Conservation (phyloP, 495 filamentous ascomycete species). For the Penicillium tannophilum region DNA sequence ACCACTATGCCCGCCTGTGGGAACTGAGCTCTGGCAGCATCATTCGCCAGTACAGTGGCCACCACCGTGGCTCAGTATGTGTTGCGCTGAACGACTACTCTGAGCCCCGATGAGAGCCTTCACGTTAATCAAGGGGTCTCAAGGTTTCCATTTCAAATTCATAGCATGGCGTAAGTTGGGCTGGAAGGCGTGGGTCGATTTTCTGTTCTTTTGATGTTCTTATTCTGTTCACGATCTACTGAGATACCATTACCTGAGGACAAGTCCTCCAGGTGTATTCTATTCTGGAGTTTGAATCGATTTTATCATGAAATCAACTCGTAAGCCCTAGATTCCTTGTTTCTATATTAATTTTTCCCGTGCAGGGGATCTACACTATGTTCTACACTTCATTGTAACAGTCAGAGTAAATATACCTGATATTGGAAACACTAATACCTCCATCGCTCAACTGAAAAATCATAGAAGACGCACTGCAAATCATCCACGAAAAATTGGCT, state of each 20-base stretch:
- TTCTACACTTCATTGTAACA: background rate
- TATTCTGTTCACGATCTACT: background rate
- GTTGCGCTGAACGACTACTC: conserved; percentile 97
- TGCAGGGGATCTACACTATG: too few relatives aligned
- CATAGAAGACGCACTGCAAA: conserved; percentile 7
- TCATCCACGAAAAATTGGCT: background rate
- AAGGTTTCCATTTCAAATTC: conserved; percentile 4
- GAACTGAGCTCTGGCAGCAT: conserved; percentile 82
- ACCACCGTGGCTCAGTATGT: conserved; percentile 93
- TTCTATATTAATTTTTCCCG: too few relatives aligned
- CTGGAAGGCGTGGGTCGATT: background rate
- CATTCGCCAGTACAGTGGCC: conserved; percentile 97
- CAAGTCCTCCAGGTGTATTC: background rate
- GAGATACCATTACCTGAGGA: background rate
- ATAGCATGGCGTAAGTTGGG: conserved; percentile 23
- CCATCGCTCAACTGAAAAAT: conserved; percentile 11
- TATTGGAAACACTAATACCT: background rate
- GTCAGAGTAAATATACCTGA: background rate
- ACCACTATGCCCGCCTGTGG: conserved; percentile 97
- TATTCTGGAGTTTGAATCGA: background rate
- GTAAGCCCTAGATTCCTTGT: background rate
- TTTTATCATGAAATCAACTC: background rate
- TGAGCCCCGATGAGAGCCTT: conserved; percentile 54
- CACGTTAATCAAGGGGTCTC: background rate
- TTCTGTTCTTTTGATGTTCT: background rate